Percentiles rank a stretch among this genome's conserved stretches.
Conservation (phyloP, 352 stramenopile species). For the Phytophthora rubi region DNA sequence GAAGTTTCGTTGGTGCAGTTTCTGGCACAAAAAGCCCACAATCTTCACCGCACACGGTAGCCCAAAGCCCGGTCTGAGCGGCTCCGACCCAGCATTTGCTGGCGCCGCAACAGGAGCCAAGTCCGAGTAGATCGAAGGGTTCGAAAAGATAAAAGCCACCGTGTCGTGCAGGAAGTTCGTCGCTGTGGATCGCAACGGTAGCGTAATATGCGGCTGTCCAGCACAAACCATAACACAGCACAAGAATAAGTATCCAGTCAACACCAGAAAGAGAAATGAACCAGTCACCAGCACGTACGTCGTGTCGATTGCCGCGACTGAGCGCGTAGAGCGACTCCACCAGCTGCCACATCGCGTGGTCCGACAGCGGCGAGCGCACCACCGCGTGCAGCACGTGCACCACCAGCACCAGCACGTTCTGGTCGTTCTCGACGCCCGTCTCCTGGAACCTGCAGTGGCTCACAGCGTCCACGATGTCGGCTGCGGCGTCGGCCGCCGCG, state of each 20-base stretch:
- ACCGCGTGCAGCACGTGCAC: conserved; percentile 95
- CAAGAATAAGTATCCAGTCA: neutral
- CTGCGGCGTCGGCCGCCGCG: conserved; percentile 54
- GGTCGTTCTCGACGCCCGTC: conserved; percentile 88
- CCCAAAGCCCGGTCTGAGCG: conserved; percentile 53
- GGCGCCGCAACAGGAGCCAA: conserved; percentile 7
- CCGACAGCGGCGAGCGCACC: conserved; percentile 92
- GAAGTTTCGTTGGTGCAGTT: conserved; percentile 62
- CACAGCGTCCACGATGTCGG: conserved; percentile 92
- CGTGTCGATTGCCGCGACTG: conserved; percentile 66
- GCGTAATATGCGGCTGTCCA: conserved; percentile 61
- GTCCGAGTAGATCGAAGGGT: conserved; percentile 53
- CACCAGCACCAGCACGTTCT: conserved; percentile 93
- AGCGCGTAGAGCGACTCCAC: conserved; percentile 96
- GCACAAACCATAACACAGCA: conserved; percentile 1
- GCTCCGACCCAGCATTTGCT: conserved; percentile 1
- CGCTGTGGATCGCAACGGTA: conserved; percentile 65
- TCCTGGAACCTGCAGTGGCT: conserved; percentile 96
- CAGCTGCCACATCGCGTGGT: conserved; percentile 95
- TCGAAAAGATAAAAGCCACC: conserved; percentile 73
- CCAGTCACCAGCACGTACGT: conserved; percentile 45
- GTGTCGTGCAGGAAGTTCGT: conserved; percentile 71
- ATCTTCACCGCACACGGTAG: conserved; percentile 83
- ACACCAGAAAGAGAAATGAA: neutral
- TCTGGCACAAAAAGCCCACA: conserved; percentile 82